phyloP scores from a whole-genome alignment of 345 rosid genomes.

The Sisymbrium altissimum region DNA sequence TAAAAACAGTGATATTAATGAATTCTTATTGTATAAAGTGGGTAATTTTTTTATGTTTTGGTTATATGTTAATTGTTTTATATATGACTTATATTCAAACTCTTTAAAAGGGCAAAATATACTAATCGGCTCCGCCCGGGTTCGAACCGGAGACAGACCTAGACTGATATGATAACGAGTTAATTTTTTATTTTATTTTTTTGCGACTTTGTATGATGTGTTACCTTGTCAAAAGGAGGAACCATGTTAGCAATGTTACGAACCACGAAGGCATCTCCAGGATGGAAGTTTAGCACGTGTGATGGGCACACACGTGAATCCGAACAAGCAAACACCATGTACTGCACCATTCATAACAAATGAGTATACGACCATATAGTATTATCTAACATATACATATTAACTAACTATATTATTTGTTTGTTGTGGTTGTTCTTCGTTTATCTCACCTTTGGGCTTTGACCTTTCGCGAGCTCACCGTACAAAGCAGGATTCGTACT shows the following conservation, averaged over 20 bases:
- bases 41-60: no score
- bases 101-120: background rate
- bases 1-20: no score
- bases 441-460: slow-evolving; percentile 68
- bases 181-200: no score
- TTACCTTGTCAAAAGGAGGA: slow-evolving; percentile 77
- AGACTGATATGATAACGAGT: background rate
- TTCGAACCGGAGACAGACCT: background rate
- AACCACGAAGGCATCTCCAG: slow-evolving; percentile 93
- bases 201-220: background rate
- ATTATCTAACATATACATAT: background rate
- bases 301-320: slow-evolving; percentile 97
- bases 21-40: background rate
- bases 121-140: background rate
- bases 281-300: slow-evolving; percentile 76
- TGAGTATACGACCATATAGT: background rate
- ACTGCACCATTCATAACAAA: slow-evolving; percentile 43
- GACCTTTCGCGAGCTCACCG: slow-evolving; percentile 79
- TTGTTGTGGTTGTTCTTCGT: background rate
- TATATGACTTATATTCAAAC: background rate
- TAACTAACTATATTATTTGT: background rate
- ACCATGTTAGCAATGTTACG: slow-evolving; percentile 90
- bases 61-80: no score
- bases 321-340: slow-evolving; percentile 92
- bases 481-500: slow-evolving; percentile 72